Evolutionary conservation across 345 rosid species (phyloP).

Genomic region (Gossypium mustelinum): DNA sequence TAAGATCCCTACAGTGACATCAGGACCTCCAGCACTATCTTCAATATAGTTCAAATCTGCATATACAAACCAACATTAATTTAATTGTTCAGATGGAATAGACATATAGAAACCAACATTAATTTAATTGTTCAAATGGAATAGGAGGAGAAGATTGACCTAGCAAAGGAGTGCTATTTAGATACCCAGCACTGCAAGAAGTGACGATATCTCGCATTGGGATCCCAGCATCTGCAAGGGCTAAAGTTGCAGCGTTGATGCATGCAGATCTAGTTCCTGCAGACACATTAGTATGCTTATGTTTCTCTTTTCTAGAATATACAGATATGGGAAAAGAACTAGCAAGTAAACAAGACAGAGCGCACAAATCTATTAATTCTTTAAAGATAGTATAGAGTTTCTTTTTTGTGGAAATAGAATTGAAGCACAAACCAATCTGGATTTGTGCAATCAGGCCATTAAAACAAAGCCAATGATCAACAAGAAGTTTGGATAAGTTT

Average conservation of each 20-base stretch:
- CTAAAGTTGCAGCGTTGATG: constrained; percentile 95
- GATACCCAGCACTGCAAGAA: constrained; percentile 94
- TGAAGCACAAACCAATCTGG: not conserved
- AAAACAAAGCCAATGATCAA: not conserved
- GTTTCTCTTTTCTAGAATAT: not conserved
- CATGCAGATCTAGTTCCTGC: constrained; percentile 94
- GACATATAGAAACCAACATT: not conserved
- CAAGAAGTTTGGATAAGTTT: not conserved
- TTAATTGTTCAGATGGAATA: not conserved
- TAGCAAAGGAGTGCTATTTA: constrained; percentile 79
- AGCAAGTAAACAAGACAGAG: not conserved
- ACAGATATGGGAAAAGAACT: not conserved
- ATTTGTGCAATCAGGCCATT: not conserved
- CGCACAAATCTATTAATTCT: not conserved
- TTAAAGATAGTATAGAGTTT: not conserved
- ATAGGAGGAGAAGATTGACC: constrained; percentile 30
- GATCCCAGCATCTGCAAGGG: constrained; percentile 95
- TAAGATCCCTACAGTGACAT: constrained; percentile 81
- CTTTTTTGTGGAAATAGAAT: not conserved
- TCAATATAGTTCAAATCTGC: constrained; percentile 84
- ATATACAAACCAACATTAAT: not conserved
- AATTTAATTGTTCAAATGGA: not conserved
- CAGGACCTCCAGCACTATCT: constrained; percentile 97
- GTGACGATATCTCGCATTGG: constrained; percentile 95
- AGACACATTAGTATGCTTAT: not conserved